phyloP scores from a whole-genome alignment of 768 basidiomycete genomes.

The Rhodosporidiobolus sp. region DNA sequence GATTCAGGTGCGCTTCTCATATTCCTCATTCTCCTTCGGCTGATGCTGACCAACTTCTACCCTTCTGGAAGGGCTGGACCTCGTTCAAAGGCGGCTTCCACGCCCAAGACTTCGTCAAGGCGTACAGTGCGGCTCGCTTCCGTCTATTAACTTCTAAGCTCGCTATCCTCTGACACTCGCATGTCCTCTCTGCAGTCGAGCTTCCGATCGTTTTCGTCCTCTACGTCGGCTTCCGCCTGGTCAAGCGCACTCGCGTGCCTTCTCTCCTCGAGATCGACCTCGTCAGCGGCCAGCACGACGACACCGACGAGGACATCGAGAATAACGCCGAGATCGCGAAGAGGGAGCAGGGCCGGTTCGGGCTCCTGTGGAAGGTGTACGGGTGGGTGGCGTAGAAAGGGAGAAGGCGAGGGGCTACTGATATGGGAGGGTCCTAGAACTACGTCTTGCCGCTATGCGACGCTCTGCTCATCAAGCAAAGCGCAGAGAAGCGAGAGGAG shows the following conservation, averaged over 20 bases:
- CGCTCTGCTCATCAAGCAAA: too few species aligned
- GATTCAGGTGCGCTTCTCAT: background rate
- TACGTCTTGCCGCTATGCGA: too few species aligned
- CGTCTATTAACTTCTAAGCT: too few species aligned
- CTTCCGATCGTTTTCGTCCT: constrained; percentile 69
- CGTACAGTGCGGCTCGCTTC: constrained; percentile 9
- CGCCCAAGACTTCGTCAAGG: too few species aligned
- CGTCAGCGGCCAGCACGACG: constrained; percentile 19
- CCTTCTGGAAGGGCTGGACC: too few species aligned
- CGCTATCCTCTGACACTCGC: background rate
- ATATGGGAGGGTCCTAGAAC: too few species aligned
- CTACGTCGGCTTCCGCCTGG: constrained; percentile 60
- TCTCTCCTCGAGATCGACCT: constrained; percentile 63
- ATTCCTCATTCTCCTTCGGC: too few species aligned
- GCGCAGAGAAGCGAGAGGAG: too few species aligned
- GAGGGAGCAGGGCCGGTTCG: constrained; percentile 52
- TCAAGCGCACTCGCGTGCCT: constrained; percentile 53
- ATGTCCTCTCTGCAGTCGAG: constrained; percentile 60
- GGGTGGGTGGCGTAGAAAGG: constrained; percentile 43
- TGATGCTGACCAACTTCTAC: too few species aligned
- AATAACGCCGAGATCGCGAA: constrained; percentile 54
- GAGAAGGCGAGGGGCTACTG: too few species aligned
- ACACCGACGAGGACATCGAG: constrained; percentile 49
- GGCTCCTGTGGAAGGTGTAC: constrained; percentile 60
- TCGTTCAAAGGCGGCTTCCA: too few species aligned